A percentile compares a stretch with the other conserved stretches of the same genome.
These are phyloP conservation scores for Fusarium nematophilum DNA, from an alignment of 2,329 filamentous ascomycete genomes.

Conservation along the genomic window DNA sequence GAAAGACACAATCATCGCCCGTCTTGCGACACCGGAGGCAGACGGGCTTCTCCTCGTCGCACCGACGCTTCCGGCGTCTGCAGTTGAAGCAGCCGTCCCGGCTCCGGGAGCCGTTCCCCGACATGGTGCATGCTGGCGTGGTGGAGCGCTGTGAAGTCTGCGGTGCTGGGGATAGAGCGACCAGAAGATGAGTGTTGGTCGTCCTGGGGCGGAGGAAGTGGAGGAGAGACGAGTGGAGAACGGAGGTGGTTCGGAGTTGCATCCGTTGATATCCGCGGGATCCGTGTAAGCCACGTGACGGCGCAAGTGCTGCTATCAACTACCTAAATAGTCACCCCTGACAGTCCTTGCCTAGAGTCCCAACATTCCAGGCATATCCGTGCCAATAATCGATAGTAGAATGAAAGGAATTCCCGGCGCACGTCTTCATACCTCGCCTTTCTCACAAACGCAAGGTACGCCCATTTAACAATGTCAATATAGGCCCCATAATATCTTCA, in stretches of 20 bases:
- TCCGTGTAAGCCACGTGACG: not conserved
- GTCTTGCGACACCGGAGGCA: conserved; percentile 28
- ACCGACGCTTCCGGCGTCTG: conserved; percentile 62
- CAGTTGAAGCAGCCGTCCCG: conserved; percentile 56
- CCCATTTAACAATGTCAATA: too few species aligned
- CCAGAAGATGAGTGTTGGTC: not conserved
- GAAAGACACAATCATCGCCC: conserved; percentile 35
- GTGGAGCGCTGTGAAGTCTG: not conserved
- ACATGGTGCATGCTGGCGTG: conserved; percentile 33
- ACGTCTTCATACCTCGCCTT: too few species aligned
- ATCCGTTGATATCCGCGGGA: not conserved
- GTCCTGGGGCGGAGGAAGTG: not conserved
- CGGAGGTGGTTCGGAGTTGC: not conserved
- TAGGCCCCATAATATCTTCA: too few species aligned
- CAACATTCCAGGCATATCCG: too few species aligned
- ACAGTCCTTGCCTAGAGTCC: too few species aligned
- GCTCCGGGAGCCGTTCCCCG: conserved; percentile 35
- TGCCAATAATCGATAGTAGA: too few species aligned
- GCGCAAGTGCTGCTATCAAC: not conserved
- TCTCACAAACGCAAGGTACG: too few species aligned
- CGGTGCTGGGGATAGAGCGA: not conserved
- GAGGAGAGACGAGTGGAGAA: not conserved
- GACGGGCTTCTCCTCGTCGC: conserved; percentile 49
- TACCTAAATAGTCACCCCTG: not conserved
- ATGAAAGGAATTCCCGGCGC: too few species aligned